Base-by-base conservation (phyloP, 495 filamentous ascomycete species). In the Annulohypoxylon stygium region DNA sequence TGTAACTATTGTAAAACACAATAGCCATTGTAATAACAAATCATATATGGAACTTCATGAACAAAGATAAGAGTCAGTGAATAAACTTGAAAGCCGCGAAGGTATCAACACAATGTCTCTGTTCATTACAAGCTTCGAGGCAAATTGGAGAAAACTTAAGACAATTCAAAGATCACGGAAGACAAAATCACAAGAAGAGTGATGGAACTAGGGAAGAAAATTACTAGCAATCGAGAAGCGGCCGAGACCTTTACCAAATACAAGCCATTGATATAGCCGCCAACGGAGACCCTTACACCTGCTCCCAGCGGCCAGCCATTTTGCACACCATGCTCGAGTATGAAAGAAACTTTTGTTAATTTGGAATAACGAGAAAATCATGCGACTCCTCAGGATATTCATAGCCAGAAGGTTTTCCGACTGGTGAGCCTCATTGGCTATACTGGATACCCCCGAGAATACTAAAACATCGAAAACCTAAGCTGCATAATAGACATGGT, bases 291-390 rank as follows among this genome's bases (percentile, higher is more conserved):
- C 60, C 20, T 55, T 68, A 69, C 61, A 70, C 47, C 47, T 61
- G 68, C 61, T 34, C 62, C 39, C 33, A 64, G 48, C 61, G 67
- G 30, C 53, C 36, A 55, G 55, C 53, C 41, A 54, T 71, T 66
- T 73, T 53, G 45, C 65, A 69, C 39, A 61, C 57, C 51, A 63
- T 65, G 57, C 62, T 67, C 66, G 63, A 41, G 61, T 63, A 59
- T 75, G 62, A 71, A 78, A 73, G 71, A 73, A 78, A 76, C 74
- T 75, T 78, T 78, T 78, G 73, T 76, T 73, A 36, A 74, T 76
- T 78, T 50, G 62, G 75, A 69, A 69, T 75, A 70, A 36, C 59
- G 68, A 69, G 55, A 70, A 76, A 70, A 63, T 64, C 69, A 67
- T 69, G 18, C 41, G 69, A 47, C 50, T 58, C 53, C 67, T 76